A percentile compares a stretch with the other conserved stretches of the same genome.
These are phyloP conservation scores for Apiospora malaysiana DNA, from an alignment of 2,329 filamentous ascomycete genomes.

Conservation along the genomic window DNA sequence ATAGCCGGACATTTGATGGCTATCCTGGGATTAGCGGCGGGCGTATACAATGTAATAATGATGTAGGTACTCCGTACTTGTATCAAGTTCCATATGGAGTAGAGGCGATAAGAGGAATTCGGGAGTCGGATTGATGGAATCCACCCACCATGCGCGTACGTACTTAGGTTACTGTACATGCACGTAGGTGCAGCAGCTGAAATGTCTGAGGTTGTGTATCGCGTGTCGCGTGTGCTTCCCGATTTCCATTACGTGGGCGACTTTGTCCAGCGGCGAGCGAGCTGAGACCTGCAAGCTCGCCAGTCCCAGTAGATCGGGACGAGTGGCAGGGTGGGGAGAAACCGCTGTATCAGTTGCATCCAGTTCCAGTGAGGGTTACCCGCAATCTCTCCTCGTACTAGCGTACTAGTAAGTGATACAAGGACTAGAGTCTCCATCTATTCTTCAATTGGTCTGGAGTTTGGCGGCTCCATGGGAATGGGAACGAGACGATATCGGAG, in stretches of 20 bases:
- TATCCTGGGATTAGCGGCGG: background rate
- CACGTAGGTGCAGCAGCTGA: background rate
- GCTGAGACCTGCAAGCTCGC: background rate
- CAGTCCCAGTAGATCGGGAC: conserved; percentile 6
- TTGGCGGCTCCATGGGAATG: background rate
- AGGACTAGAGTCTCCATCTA: background rate
- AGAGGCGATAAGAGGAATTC: background rate
- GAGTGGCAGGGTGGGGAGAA: background rate
- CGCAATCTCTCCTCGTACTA: conserved; percentile 13
- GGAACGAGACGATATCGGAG: background rate
- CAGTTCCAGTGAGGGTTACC: conserved; percentile 2
- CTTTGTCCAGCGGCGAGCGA: background rate
- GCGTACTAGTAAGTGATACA: too few species aligned
- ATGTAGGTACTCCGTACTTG: background rate
- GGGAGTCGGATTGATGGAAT: background rate
- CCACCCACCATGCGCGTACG: background rate
- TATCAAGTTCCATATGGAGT: background rate
- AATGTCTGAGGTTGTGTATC: background rate
- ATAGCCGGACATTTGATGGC: conserved; percentile 5
- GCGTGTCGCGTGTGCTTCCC: background rate
- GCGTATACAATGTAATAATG: background rate
- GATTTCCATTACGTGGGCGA: background rate
- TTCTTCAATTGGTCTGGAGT: conserved; percentile 7
- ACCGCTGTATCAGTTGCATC: conserved; percentile 7
- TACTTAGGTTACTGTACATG: background rate